phyloP scores from a whole-genome alignment of 345 rosid species.

The Reutealis trisperma region DNA sequence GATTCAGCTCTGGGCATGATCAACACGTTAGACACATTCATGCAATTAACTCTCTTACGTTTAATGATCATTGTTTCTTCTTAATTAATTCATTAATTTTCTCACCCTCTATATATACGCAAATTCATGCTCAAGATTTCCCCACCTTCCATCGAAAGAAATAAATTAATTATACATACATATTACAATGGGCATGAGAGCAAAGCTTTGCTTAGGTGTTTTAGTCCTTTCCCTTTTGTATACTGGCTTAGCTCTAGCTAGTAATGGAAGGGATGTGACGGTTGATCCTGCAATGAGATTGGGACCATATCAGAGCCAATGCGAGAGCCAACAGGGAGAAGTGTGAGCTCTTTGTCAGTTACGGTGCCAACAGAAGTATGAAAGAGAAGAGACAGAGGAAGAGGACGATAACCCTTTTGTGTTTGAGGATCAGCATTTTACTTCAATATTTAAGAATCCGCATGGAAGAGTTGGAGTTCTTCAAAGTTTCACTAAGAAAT shows the following conservation, averaged over 20 bases:
- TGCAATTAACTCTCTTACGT: slow-evolving; percentile 23
- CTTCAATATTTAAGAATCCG: not conserved
- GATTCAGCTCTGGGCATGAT: not conserved
- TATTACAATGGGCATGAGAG: slow-evolving; percentile 23
- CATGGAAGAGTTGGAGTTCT: slow-evolving; percentile 20
- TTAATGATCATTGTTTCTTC: slow-evolving; percentile 5
- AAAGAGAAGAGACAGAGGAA: not conserved
- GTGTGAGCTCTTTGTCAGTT: slow-evolving; percentile 28
- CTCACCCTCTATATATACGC: no score
- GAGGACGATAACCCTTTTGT: slow-evolving; percentile 23
- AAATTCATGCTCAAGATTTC: no score
- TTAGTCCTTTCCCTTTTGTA: slow-evolving; percentile 21
- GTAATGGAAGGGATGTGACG: slow-evolving; percentile 14
- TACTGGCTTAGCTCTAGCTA: slow-evolving; percentile 29
- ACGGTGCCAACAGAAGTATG: slow-evolving; percentile 31
- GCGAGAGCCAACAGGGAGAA: slow-evolving; percentile 25
- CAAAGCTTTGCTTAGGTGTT: slow-evolving; percentile 8
- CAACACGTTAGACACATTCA: not conserved
- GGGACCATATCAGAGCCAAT: slow-evolving; percentile 33
- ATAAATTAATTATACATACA: no score
- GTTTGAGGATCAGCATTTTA: slow-evolving; percentile 16
- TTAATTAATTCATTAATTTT: no score
- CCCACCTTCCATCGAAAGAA: not conserved
- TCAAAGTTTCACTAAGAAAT: slow-evolving; percentile 19
- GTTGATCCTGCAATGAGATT: slow-evolving; percentile 13